Evolutionary conservation across 345 rosid genomes (phyloP), one percentile per base, ranked within the genome.

Genomic region (Rhodamnia argentea): DNA sequence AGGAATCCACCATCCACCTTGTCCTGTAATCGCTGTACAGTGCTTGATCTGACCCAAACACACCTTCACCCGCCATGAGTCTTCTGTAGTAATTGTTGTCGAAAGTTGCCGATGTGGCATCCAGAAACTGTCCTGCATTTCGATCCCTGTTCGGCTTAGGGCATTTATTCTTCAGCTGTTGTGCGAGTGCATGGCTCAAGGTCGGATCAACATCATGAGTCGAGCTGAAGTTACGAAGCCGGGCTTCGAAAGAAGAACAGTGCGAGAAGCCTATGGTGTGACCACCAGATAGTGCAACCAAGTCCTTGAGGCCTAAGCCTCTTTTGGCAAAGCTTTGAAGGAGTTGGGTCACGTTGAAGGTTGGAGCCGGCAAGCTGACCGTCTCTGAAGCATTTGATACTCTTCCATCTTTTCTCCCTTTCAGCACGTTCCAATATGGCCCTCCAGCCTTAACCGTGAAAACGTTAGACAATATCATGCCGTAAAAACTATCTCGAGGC

Each of bases 321-420:
- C 94, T 92, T 58, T 87, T 57, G 7, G 89, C 93, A 85, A 95
- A 96, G 91, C 95, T 94, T 86, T 93, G 96, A 84, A 93, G 92
- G 82, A 96, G 93, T 86, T 91, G 96, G 3, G 94, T 85, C 9
- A 87, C 94, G 32, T 94, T 94, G 91, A 93, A 93, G 24, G 92
- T 92, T 87, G 99, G 98, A 37, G 93, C 92, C 64, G 98, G 98
- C 86, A 96, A 89, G 87, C 90, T 93, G 32, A 86, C 56, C 5
- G 98, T 95, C 44, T 94, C 97, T 18, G 84, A 90, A 59, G 96
- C 96, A 86, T 75, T 92, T 0, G 98, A 96, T 32, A 90, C 82
- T 32, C 93, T 92, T 64, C 99, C 98, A 84, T 95, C 99, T 91
- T 94, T 95, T 83, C 98, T 89, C 82, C 99, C 98, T 90, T 95